Evolutionary conservation across 352 stramenopile species (phyloP), one percentile per base, ranked within the genome.

Genomic region (Pilasporangium apinafurcum): DNA sequence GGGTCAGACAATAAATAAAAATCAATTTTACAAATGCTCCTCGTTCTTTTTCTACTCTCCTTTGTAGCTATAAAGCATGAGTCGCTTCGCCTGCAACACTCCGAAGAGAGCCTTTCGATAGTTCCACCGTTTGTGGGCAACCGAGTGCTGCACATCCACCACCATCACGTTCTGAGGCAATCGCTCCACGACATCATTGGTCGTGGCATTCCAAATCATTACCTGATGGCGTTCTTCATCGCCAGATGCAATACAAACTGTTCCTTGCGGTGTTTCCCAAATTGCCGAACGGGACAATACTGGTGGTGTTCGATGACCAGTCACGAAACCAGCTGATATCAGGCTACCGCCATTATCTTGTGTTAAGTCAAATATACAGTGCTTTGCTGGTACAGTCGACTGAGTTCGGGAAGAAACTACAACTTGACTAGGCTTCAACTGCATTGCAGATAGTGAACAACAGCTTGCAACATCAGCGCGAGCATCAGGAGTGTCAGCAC

Each of bases 221-320:
- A 61, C 10, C 21, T 59, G 37, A 10, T 62, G 40, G 21, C 29
- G 34, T n/a, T 28, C 35, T 7, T 59, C 51, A 27, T 69, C 59
- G 1, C 55, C 59, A 20, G 49, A 63, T 14, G 55, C 59, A 2
- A 69, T 47, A 9, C 52, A 9, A 13, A 38, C 34, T 3, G 21
- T 29, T 5, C 38, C 36, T 12, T 34, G 22, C 9, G 18, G 13
- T 14, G 53, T 25, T 10, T 43, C 31, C 68, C 68, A 84, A 22
- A 76, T 48, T 14, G 68, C 61, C 12, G 71, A 80, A 9, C 71
- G 59, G 27, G 58, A 68, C 28, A 82, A 51, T 28, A 68, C 56
- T 0, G 65, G 57, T 1, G 66, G 53, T 16, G 71, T 68, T 16
- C 65, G 57, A 29, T 82, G 60, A 17, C 68, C 68, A 10, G 44